Evolutionary conservation across 345 rosid species (phyloP).

Genomic region (Punica granatum): DNA sequence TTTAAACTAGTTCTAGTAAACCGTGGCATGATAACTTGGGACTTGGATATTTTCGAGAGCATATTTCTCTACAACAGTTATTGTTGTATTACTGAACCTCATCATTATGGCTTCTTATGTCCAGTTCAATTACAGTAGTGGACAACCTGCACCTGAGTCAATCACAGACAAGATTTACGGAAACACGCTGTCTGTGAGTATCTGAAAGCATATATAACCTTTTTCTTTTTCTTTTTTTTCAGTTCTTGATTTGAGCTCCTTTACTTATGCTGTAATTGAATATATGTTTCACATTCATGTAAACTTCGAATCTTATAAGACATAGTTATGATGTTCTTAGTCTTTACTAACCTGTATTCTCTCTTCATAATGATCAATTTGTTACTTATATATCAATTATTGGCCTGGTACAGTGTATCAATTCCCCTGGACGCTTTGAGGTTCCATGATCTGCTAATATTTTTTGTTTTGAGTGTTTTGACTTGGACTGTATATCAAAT

Average conservation of each 20-base stretch:
- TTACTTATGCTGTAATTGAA: not conserved
- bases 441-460: too few species aligned
- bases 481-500: not conserved
- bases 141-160: slow-evolving; percentile 91
- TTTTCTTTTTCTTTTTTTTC: not conserved
- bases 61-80: not conserved
- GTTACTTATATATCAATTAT: not conserved
- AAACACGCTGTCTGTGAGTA: slow-evolving; percentile 88
- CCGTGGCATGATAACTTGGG: not conserved
- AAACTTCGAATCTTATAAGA: not conserved
- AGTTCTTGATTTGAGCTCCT: not conserved
- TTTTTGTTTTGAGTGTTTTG: not conserved
- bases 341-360: not conserved
- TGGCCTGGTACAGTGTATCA: not conserved
- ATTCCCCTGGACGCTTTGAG: too few species aligned
- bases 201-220: slow-evolving; percentile 26
- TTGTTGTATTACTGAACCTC: slow-evolving; percentile 5
- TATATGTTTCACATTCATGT: not conserved
- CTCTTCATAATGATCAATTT: not conserved
- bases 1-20: not conserved
- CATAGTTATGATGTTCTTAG: not conserved
- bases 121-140: slow-evolving; percentile 89
- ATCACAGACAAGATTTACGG: slow-evolving; percentile 95
- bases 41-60: not conserved
- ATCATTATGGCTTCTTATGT: slow-evolving; percentile 9